Evolutionary conservation across 2,329 filamentous ascomycete genomes (phyloP), one percentile per base, ranked within the genome.

Genomic region (Sporothrix dimorphospora): DNA sequence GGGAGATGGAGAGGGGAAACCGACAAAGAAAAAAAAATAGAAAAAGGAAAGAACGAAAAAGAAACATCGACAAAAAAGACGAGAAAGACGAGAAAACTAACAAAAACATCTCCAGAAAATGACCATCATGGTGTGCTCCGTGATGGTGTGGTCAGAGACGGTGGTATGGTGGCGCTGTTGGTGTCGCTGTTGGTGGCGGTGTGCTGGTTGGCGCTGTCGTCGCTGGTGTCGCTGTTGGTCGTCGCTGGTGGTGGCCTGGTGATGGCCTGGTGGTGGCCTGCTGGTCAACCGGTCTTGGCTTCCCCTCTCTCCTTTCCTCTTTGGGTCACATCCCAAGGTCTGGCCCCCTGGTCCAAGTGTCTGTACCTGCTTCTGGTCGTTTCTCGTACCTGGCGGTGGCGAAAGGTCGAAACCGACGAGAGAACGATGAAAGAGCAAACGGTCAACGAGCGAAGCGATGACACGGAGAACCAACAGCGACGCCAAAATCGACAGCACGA

Each of bases 331-430:
- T 42, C 51, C 30, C 30, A 34, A 34, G 30, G 42, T 69, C 49
- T 42, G 34, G 68, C 21, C 53, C 53, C 38, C 34, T 47, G 38
- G 51, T 12, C 38, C 24, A 38, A 47, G 53, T 61, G 51, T 21
- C 38, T 61, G 68, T 70, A 61, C 53, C 68, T 70, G 68, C 55
- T 47, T 70, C 30, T 70, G 47, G 47, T 19, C 16, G 42, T 47
- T 8, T 49, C 16, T 21, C 12, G 68, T 70, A 45, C 68, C 68
- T 70, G 55, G 19, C 14, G 8, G 68, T 70, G 68, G 68, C 68
- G 27, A 34, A 38, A 59, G 21, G n/a, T n/a, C n/a, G n/a, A n/a
- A n/a, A n/a, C n/a, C n/a, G n/a, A n/a, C n/a, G n/a, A n/a, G n/a
- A n/a, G n/a, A n/a, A n/a, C n/a, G n/a, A n/a, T n/a, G n/a, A n/a